Evolutionary conservation across 1,284 basidiomycete genomes (phyloP).

Genomic region (Athelia psychrophila): DNA sequence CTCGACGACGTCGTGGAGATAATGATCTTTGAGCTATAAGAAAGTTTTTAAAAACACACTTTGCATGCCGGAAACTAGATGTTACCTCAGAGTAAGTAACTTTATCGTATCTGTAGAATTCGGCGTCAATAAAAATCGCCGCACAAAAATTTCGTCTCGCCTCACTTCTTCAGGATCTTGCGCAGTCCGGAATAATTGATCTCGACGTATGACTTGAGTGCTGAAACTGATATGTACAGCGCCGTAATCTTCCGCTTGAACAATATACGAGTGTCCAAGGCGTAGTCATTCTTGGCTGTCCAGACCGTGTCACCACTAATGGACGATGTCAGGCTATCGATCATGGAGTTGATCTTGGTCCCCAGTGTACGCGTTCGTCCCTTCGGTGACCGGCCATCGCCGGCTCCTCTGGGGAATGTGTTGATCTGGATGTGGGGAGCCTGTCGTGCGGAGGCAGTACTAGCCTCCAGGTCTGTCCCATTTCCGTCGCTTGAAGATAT

Average conservation of each 20-base stretch:
- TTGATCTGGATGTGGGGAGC: conserved; percentile 10
- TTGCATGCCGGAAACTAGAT: conserved; percentile 1
- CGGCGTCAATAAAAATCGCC: conserved; percentile 1
- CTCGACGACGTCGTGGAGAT: conserved; percentile 79
- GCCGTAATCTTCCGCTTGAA: conserved; percentile 91
- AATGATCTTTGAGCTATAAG: conserved; percentile 73
- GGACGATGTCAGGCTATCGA: conserved; percentile 48
- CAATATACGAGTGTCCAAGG: conserved; percentile 84
- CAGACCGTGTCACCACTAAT: conserved; percentile 56
- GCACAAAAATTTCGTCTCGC: conserved; percentile 20
- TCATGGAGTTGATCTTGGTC: conserved; percentile 45
- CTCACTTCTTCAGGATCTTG: conserved; percentile 97
- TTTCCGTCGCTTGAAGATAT: conserved; percentile 47
- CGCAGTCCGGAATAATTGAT: conserved; percentile 94
- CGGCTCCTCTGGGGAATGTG: conserved; percentile 13
- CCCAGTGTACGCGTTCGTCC: conserved; percentile 38
- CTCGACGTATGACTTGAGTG: conserved; percentile 90
- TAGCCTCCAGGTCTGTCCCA: conserved; percentile 41
- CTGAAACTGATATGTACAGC: conserved; percentile 83
- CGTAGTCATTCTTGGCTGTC: conserved; percentile 83
- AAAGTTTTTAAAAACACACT: conserved; percentile 2
- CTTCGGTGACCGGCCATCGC: conserved; percentile 35
- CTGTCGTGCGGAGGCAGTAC: conserved; percentile 31
- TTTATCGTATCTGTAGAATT: conserved; percentile 81
- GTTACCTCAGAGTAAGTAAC: conserved; percentile 77